Base-by-base conservation (phyloP, 2,329 filamentous ascomycete genomes). In the Orbilia quercus region DNA sequence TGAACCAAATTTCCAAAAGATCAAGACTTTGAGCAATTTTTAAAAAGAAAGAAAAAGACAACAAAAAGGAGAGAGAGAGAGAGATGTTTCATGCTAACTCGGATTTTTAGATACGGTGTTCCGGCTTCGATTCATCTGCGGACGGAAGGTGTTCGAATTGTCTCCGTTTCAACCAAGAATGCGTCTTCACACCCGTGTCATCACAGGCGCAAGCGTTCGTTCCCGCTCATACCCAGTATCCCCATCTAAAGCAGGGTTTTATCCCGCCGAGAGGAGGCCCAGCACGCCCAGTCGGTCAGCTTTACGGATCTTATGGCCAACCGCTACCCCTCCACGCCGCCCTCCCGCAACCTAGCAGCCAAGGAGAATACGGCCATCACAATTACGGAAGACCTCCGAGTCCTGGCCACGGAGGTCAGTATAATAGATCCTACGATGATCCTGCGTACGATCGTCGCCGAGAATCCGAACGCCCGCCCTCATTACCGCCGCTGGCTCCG, bases 191-290 rank as follows among this genome's bases (percentile, higher is more conserved):
- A 0, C 89, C 89, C 1, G 89, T 91, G 22, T 90, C 88, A 2
- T 89, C 88, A 9, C 89, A 91, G 81, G 87, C 88, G 7, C 89
- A 90, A 80, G 89, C 89, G 9, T 91, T 91, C 78, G 89, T 91
- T 34, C 89, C 89, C 6, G 89, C 88, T 7, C 88, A 90, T 79
- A 88, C 89, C 5, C 87, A 88, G 67, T 90, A 85, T 75, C 84
- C 85, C 14, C 82, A 84, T 77, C 79, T 86, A 78, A 82, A 84
- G 64, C 83, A 83, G 75, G 77, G 79, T 75, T 77, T 75, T 31
- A 77, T 80, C 47, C 79, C 79, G 28, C 77, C 79, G 42, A 76
- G 80, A 54, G 79, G 80, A 16, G 77, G 78, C 23, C 76, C 78
- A 25, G 76, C 77, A 40, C 76, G 76, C 25, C 78, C 78, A 67